Base-by-base conservation (phyloP, 495 filamentous ascomycete genomes). In the Xylaria curta region DNA sequence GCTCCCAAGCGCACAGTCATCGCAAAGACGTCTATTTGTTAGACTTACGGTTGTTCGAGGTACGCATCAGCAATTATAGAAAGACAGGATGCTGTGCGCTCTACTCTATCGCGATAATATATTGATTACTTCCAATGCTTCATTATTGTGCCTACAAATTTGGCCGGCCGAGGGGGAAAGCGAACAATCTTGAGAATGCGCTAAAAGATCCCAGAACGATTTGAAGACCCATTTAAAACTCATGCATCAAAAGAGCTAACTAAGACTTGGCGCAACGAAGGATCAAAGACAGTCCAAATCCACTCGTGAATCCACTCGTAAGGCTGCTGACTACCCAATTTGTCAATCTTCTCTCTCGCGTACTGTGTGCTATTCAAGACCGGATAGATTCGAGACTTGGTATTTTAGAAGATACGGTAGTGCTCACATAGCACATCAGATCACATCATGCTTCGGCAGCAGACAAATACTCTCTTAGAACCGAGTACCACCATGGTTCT, bases 221-320 rank as follows among this genome's bases (percentile, higher is more conserved):
- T 56, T 15, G 3, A 42, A n/a, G 44, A 38, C 66, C 66, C 66
- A 54, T 46, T 21, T 19, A 46, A 47, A 47, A 47, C 17, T 28
- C 36, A 47, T 65, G 40, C 28, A 46, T 15, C 66, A 21, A 56
- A 19, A 36, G 65, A 67, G 36, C 47, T 17, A 68, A 68, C 53
- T 8, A 13, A 53, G 51, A 44, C 56, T 70, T 70, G 58, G 68
- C 68, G 46, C 46, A 31, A 31, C 46, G 68, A 61, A 63, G 56
- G 68, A 61, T 31, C 28, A 9, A 38, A 69, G 9, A 49, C 31
- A 19, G 36, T 17, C 36, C 24, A 56, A 70, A 70, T 71, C 69
- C 69, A 71, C 69, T 36, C 51, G n/a, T 71, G 67, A 70, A 70
- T 71, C 69, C 69, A 71, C 69, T 36, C 61, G 31, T 71, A 71